phyloP scores from a whole-genome alignment of 805 yeast species.

The Metschnikowia sp. region DNA sequence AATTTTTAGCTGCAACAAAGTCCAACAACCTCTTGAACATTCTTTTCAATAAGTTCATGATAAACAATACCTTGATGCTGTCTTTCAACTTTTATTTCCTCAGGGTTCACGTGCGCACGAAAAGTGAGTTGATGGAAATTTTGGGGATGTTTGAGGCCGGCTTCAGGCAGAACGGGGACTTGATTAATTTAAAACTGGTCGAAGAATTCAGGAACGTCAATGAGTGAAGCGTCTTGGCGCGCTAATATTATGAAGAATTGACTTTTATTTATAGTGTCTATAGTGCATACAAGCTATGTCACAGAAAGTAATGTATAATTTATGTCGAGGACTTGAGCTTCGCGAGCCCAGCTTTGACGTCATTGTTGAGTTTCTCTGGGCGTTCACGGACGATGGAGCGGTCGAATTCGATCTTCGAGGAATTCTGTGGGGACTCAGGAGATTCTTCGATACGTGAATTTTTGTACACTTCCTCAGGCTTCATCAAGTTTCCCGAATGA shows the following conservation, averaged over 20 bases:
- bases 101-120: slow-evolving; percentile 21
- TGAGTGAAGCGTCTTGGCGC: background rate
- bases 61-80: slow-evolving; percentile 14
- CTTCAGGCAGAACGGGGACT: slow-evolving; percentile 23
- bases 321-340: background rate
- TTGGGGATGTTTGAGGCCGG: slow-evolving; percentile 23
- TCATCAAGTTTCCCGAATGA: too few relatives aligned
- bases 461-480: too few relatives aligned
- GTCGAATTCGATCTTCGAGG: background rate
- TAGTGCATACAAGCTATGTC: background rate
- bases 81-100: slow-evolving; percentile 32
- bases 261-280: slow-evolving; percentile 1
- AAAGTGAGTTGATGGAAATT: slow-evolving; percentile 19
- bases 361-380: slow-evolving; percentile 11
- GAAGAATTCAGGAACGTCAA: slow-evolving; percentile 8
- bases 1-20: slow-evolving; percentile 23
- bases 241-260: background rate
- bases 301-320: background rate
- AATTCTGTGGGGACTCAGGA: too few relatives aligned
- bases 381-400: slow-evolving; percentile 9
- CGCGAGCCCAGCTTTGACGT: slow-evolving; percentile 2
- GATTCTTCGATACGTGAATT: too few relatives aligned
- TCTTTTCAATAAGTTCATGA: slow-evolving; percentile 26
- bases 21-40: slow-evolving; percentile 24
- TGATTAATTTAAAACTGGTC: slow-evolving; percentile 19